Evolutionary conservation across 768 basidiomycete species (phyloP).

Genomic region (Kwoniella sp.): DNA sequence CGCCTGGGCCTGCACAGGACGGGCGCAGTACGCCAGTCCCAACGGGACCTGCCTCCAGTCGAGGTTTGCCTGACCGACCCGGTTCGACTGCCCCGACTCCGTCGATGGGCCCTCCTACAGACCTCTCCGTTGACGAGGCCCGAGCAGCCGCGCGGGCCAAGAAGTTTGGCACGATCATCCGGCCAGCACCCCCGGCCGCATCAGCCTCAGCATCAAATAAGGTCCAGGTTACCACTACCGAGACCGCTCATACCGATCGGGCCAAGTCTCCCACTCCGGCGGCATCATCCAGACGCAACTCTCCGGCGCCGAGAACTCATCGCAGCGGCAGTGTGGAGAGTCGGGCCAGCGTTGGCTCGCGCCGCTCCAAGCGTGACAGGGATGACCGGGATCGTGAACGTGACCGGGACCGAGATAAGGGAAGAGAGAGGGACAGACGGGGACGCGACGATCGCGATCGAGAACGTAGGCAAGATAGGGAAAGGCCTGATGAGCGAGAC

Average conservation of each 20-base stretch:
- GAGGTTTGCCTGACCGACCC: constrained; percentile 1
- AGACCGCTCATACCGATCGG: constrained; percentile 2
- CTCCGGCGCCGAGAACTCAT: constrained; percentile 12
- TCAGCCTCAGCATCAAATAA: constrained; percentile 16
- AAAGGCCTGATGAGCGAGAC: neutral
- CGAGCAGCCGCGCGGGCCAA: constrained; percentile 35
- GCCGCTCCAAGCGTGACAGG: constrained; percentile 15
- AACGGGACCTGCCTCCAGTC: constrained; percentile 12
- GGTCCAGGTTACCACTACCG: constrained; percentile 1
- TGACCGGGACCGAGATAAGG: constrained; percentile 16
- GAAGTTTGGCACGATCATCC: constrained; percentile 31
- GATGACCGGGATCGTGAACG: constrained; percentile 18
- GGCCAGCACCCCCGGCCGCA: constrained; percentile 13
- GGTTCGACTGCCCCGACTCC: neutral
- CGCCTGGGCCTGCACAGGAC: constrained; percentile 16
- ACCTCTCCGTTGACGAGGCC: constrained; percentile 32
- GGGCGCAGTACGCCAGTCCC: constrained; percentile 1
- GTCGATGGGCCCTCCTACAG: constrained; percentile 36
- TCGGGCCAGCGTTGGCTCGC: constrained; percentile 25
- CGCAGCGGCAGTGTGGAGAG: constrained; percentile 32
- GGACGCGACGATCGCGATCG: constrained; percentile 5
- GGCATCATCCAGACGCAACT: constrained; percentile 7
- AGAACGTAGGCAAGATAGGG: constrained; percentile 2
- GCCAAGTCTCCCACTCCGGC: constrained; percentile 13
- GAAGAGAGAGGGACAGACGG: constrained; percentile 7